Conservation (phyloP, 2,329 filamentous ascomycete genomes). For the Arthroderma uncinatum region DNA sequence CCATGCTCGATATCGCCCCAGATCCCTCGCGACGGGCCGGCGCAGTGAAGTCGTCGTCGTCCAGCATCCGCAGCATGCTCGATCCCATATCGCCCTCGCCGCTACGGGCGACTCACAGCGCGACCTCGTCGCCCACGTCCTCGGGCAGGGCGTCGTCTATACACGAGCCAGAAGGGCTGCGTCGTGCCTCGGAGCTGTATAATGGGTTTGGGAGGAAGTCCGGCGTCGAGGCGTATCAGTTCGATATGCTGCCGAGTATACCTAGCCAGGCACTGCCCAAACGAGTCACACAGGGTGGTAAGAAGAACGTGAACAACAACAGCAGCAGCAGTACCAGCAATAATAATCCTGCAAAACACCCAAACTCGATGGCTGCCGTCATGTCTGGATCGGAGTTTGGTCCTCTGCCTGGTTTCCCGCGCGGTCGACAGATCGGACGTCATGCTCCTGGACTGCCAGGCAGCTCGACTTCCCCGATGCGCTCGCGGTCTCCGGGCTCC, state of each 20-base stretch:
- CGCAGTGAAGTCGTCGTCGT: conserved; percentile 22
- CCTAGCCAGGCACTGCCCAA: conserved; percentile 33
- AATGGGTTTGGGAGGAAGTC: conserved; percentile 16
- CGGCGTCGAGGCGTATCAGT: conserved; percentile 30
- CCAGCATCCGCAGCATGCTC: conserved; percentile 27
- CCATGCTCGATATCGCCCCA: conserved; percentile 53
- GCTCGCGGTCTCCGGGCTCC: conserved; percentile 26
- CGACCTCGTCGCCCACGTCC: conserved; percentile 23
- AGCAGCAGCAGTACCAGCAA: conserved; percentile 14
- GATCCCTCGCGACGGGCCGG: conserved; percentile 25
- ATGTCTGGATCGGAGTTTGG: conserved; percentile 33
- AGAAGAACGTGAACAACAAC: conserved; percentile 17
- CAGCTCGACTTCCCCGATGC: conserved; percentile 21
- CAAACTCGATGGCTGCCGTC: conserved; percentile 39
- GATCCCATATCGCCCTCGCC: conserved; percentile 26
- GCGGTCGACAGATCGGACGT: conserved; percentile 28
- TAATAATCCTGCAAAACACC: conserved; percentile 15
- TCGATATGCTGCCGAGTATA: conserved; percentile 37
- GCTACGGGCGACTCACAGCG: conserved; percentile 25
- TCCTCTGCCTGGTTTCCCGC: conserved; percentile 26
- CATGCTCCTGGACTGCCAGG: conserved; percentile 31
- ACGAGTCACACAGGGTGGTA: conserved; percentile 34
- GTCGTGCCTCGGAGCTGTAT: conserved; percentile 25
- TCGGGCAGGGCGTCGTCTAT: conserved; percentile 21
- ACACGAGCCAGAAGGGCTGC: conserved; percentile 27